phyloP scores from a whole-genome alignment of 148 eudicot species.

The Vaccinium darrowii region DNA sequence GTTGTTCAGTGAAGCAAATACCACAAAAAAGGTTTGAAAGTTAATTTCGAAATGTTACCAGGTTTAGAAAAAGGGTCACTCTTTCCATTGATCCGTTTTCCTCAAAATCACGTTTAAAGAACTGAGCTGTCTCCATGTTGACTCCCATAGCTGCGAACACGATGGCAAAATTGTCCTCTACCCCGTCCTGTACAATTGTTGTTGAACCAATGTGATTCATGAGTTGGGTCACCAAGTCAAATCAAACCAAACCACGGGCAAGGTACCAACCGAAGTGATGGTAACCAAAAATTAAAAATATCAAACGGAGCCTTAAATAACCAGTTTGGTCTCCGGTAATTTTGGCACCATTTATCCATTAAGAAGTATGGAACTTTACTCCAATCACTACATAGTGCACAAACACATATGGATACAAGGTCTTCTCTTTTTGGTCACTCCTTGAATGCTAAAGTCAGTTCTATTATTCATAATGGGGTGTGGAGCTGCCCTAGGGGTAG shows the following conservation, averaged over 20 bases:
- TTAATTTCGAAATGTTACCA: conserved; percentile 43
- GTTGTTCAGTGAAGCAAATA: conserved; percentile 4
- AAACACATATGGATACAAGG: background rate
- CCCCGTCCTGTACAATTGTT: conserved; percentile 46
- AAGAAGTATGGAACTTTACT: background rate
- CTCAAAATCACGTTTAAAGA: conserved; percentile 99
- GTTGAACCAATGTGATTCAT: background rate
- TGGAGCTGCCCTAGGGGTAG: too few relatives aligned
- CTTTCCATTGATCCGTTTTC: conserved; percentile 99
- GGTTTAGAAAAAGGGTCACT: conserved; percentile 93
- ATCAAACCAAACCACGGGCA: background rate
- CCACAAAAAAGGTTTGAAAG: background rate
- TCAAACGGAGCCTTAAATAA: background rate
- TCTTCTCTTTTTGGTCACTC: too few relatives aligned
- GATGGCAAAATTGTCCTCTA: conserved; percentile 98
- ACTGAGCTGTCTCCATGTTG: conserved; percentile 99
- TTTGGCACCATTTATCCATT: background rate
- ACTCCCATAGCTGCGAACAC: conserved; percentile 99
- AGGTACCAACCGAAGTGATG: conserved; percentile 1
- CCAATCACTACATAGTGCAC: background rate
- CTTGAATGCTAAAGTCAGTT: too few relatives aligned
- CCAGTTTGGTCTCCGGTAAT: background rate
- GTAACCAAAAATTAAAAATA: background rate
- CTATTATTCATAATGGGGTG: too few relatives aligned
- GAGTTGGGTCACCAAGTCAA: background rate